Percentiles rank a stretch among this genome's conserved stretches.
These are phyloP conservation scores for Skeletonema grethae DNA, from an alignment of 108 stramenopile genomes.

Conservation along the genomic window DNA sequence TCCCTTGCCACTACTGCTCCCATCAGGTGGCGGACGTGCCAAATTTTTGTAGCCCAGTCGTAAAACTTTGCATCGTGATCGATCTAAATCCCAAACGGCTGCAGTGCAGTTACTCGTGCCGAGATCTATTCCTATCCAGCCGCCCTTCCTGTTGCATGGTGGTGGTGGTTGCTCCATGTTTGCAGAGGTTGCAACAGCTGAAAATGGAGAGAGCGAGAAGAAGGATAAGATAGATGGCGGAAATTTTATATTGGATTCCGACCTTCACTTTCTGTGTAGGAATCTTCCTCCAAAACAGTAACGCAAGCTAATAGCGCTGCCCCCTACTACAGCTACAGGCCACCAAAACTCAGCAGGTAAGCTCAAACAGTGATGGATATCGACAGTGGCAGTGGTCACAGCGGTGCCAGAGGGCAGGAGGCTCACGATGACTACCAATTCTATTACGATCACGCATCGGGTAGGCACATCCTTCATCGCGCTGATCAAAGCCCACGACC, in stretches of 20 bases:
- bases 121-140: slow-evolving; percentile 86
- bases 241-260: background rate
- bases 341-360: too few relatives aligned
- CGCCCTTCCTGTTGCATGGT: slow-evolving; percentile 28
- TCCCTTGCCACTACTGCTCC: slow-evolving; percentile 20
- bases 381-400: background rate
- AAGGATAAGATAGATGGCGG: background rate
- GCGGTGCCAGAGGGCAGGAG: background rate
- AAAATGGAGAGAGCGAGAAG: too few relatives aligned
- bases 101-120: slow-evolving; percentile 82
- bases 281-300: too few relatives aligned
- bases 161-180: slow-evolving; percentile 5
- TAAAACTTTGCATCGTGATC: slow-evolving; percentile 69
- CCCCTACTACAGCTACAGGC: too few relatives aligned
- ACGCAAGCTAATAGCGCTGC: too few relatives aligned
- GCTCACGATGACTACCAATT: background rate
- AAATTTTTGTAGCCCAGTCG: slow-evolving; percentile 42
- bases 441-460: background rate
- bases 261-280: too few relatives aligned
- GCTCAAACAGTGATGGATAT: background rate
- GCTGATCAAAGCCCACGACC: background rate
- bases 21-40: slow-evolving; percentile 21
- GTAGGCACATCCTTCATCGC: background rate
- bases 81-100: slow-evolving; percentile 72
- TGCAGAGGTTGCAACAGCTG: too few relatives aligned